Conservation (phyloP, 176 grass and related monocot genomes). For the Poa annua region DNA sequence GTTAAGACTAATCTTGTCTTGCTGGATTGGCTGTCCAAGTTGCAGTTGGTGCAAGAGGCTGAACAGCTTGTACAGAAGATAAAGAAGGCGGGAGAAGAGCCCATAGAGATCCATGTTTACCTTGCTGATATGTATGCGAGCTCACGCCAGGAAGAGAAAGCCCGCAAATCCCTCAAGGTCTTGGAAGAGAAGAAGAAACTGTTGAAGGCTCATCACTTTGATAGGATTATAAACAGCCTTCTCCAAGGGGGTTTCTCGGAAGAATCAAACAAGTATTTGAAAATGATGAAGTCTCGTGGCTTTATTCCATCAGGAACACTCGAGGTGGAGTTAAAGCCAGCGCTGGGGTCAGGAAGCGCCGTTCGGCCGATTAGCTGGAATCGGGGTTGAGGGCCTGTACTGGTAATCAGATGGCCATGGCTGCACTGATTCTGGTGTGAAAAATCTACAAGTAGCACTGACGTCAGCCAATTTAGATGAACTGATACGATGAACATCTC, state of each 20-base stretch:
- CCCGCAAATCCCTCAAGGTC: conserved; percentile 71
- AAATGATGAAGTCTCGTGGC: conserved; percentile 66
- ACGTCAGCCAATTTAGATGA: not conserved
- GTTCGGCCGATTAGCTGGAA: conserved; percentile 12
- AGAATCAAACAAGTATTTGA: conserved; percentile 68
- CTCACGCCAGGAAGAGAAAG: conserved; percentile 53
- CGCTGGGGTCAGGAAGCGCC: not conserved
- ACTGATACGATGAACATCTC: not conserved
- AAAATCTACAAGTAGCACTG: not conserved
- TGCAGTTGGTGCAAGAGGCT: conserved; percentile 75
- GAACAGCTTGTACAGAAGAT: conserved; percentile 63
- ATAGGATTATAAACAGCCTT: conserved; percentile 68
- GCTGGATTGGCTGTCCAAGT: conserved; percentile 70
- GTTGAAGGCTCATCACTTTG: conserved; percentile 68
- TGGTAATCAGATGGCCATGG: not conserved
- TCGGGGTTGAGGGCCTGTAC: not conserved
- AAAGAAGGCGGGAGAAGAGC: conserved; percentile 58
- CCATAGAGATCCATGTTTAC: conserved; percentile 72
- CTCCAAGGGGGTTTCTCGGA: conserved; percentile 55
- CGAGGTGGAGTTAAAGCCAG: conserved; percentile 38
- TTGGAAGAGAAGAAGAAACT: conserved; percentile 70
- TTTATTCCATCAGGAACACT: conserved; percentile 51
- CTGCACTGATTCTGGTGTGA: conserved; percentile 8
- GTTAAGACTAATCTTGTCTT: conserved; percentile 59
- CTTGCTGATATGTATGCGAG: conserved; percentile 80